These are phyloP conservation scores for Boletus semigastroideus DNA, from an alignment of 1,284 basidiomycete species.

Conservation along the genomic window DNA sequence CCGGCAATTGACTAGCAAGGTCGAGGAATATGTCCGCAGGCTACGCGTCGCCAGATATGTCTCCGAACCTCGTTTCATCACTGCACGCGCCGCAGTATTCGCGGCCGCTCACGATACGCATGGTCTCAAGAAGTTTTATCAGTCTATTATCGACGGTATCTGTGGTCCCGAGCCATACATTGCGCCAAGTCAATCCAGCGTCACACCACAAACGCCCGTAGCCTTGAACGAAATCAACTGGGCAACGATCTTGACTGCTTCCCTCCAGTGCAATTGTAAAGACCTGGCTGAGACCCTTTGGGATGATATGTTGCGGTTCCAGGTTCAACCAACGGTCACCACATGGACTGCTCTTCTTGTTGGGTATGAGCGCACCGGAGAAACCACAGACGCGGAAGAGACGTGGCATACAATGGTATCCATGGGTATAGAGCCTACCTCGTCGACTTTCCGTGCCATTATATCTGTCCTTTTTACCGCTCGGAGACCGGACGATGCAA, in stretches of 20 bases:
- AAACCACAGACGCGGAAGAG: constrained; percentile 45
- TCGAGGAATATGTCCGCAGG: constrained; percentile 44
- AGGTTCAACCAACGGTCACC: constrained; percentile 46
- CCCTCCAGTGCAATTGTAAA: constrained; percentile 49
- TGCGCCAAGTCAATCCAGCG: constrained; percentile 37
- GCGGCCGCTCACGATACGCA: constrained; percentile 33
- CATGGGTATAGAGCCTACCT: constrained; percentile 51
- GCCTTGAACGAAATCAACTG: constrained; percentile 56
- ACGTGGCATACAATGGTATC: constrained; percentile 63
- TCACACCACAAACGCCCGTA: constrained; percentile 41
- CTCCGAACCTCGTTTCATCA: constrained; percentile 47
- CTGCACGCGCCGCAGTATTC: constrained; percentile 49
- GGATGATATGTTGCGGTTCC: constrained; percentile 57
- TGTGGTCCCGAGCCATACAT: constrained; percentile 46
- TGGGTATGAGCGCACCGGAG: constrained; percentile 50
- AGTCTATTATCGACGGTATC: constrained; percentile 49
- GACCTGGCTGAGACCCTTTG: constrained; percentile 62
- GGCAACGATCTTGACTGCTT: constrained; percentile 61
- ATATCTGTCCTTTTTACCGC: constrained; percentile 55
- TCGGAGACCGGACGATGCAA: constrained; percentile 42
- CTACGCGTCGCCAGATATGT: constrained; percentile 53
- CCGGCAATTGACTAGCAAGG: constrained; percentile 36
- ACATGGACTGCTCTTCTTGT: constrained; percentile 69
- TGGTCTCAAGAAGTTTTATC: constrained; percentile 47
- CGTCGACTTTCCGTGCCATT: constrained; percentile 59